These are phyloP conservation scores for Trypanosoma boissoni DNA, from an alignment of 208 protist genomes.

Conservation along the genomic window DNA sequence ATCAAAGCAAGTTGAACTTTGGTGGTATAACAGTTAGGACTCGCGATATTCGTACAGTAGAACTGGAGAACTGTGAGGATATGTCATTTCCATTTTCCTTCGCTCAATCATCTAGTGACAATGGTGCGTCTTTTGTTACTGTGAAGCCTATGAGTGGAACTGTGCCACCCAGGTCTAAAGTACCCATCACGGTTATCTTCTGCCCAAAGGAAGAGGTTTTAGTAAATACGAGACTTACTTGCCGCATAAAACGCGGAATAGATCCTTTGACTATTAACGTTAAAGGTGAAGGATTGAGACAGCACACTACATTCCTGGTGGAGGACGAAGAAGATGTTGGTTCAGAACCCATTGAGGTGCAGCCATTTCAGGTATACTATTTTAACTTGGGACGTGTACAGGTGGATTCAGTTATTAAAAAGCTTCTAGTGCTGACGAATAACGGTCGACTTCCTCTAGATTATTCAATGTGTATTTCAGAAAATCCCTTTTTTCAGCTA, in stretches of 20 bases:
- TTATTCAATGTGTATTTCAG: conserved; percentile 56
- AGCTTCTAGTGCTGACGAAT: conserved; percentile 89
- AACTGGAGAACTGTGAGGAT: conserved; percentile 93
- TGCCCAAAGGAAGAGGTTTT: conserved; percentile 85
- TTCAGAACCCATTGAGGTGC: conserved; percentile 31
- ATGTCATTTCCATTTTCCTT: conserved; percentile 93
- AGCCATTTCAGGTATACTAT: conserved; percentile 33
- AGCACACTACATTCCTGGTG: conserved; percentile 87
- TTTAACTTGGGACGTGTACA: conserved; percentile 93
- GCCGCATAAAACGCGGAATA: conserved; percentile 90
- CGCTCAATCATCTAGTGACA: conserved; percentile 57
- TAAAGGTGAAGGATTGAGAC: conserved; percentile 94
- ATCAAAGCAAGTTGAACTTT: conserved; percentile 90
- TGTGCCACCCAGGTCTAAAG: conserved; percentile 61
- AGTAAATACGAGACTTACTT: conserved; percentile 93
- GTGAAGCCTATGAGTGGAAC: conserved; percentile 82
- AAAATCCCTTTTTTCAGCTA: conserved; percentile 47
- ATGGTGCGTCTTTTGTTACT: conserved; percentile 45
- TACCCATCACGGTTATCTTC: conserved; percentile 86
- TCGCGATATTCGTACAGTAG: conserved; percentile 63
- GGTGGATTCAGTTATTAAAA: conserved; percentile 76
- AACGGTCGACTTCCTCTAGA: conserved; percentile 89
- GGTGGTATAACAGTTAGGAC: conserved; percentile 85
- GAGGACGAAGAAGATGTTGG: conserved; percentile 35
- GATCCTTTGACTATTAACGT: conserved; percentile 93